Evolutionary conservation across 768 basidiomycete genomes (phyloP), one percentile per base, ranked within the genome.

Genomic region (Termitomyces sp.): DNA sequence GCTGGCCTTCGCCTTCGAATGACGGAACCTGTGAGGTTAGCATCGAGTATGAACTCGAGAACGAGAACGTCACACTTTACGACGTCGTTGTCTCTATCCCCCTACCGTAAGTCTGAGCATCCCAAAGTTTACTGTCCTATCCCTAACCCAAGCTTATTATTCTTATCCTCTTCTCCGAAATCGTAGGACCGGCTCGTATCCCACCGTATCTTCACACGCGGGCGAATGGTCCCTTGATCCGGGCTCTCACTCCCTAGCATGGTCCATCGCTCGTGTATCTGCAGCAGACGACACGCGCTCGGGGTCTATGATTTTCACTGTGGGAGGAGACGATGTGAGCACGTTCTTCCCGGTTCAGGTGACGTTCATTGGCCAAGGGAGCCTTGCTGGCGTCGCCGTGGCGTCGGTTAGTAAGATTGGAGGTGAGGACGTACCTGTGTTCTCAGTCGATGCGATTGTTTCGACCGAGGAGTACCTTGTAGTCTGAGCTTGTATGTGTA

Each of bases 31-130:
- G 87, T 62, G 94, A 96, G 61, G 91, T 98, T 58, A 95, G 91
- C 71, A 91, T 98, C 60, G 97, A 98, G 72, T 98, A 97, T 67
- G 95, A 98, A 68, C 87, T 98, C 45, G 94, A 96, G 68, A 90
- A 93, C 60, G 81, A 89, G 60, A 80, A 79, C 47, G 73, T 98
- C 53, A 83, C 84, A 0, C 78, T 98, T 2, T 83, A 91, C 68
- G 91, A 98, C 68, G 82, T 95, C 23, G 78, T 84, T 61, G 92
- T 98, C 59, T 87, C 88, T 52, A 96, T 98, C 63, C 94, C 96
- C 25, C 84, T 98, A 46, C 95, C 95, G 89, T 93, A 71, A 69
- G 89, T 82, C 35, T 41, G 58, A 47, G 17, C 35, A 32, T 23
- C 52, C 28, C 9, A 11, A 17, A 2, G 7, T 16, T 49, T 43